A percentile compares a stretch with the other conserved stretches of the same genome.
Evolutionary conservation across 495 filamentous ascomycete genomes (phyloP).

Genomic region (Terfezia claveryi): DNA sequence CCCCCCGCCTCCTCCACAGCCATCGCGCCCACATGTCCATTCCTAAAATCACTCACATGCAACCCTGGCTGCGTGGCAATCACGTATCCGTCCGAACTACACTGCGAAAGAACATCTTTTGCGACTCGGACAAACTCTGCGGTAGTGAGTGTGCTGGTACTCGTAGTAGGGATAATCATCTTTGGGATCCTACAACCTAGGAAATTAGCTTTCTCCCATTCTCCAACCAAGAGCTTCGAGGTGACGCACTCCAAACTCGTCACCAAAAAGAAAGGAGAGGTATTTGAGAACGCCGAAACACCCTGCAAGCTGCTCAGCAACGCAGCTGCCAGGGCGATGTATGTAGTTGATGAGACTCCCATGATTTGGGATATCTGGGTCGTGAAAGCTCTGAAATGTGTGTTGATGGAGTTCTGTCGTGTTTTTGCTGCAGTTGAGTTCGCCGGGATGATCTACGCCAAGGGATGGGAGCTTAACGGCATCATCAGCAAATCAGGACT

Average conservation of each 20-base stretch:
- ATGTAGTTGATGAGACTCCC: constrained; percentile 6
- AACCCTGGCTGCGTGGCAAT: constrained; percentile 61
- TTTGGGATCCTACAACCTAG: constrained; percentile 8
- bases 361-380: neutral
- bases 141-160: constrained; percentile 18
- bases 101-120: constrained; percentile 33
- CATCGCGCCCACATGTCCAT: constrained; percentile 41
- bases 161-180: constrained; percentile 16
- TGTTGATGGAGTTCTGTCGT: constrained; percentile 3
- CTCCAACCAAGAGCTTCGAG: constrained; percentile 25
- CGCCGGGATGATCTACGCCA: constrained; percentile 9
- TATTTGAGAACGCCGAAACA: constrained; percentile 47
- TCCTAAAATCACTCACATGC: constrained; percentile 43
- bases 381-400: neutral
- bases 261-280: constrained; percentile 58
- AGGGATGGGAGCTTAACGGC: neutral
- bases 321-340: constrained; percentile 1
- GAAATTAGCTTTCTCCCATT: constrained; percentile 4
- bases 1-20: constrained; percentile 14
- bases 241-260: too few relatives aligned
- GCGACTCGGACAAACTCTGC: constrained; percentile 22
- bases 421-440: constrained; percentile 7
- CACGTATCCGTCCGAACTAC: constrained; percentile 58
- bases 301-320: constrained; percentile 3
- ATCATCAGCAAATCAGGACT: too few relatives aligned